These are phyloP conservation scores for Aspergillus sclerotioniger DNA, from an alignment of 495 filamentous ascomycete species.

Conservation along the genomic window DNA sequence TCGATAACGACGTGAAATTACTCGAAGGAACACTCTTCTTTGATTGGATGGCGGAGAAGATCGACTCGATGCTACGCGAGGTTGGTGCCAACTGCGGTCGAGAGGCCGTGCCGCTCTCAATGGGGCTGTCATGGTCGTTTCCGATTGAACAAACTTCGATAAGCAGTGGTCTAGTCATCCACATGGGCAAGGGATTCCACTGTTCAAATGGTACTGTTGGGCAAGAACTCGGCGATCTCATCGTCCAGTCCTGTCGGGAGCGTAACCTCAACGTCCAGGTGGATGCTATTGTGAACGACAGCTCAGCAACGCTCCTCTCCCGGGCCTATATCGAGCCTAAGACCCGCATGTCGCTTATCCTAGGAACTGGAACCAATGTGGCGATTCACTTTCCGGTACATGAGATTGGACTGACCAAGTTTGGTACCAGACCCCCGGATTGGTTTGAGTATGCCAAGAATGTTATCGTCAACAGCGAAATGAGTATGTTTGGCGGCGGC, in stretches of 20 bases:
- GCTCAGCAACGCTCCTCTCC: conserved; percentile 77
- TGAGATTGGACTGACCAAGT: conserved; percentile 64
- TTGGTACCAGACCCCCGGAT: conserved; percentile 37
- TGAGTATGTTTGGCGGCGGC: conserved; percentile 77
- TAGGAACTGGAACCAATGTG: conserved; percentile 84
- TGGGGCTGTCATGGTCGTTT: conserved; percentile 70
- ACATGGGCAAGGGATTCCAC: conserved; percentile 68
- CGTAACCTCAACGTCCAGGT: conserved; percentile 50
- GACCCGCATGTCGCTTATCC: conserved; percentile 72
- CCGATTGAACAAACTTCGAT: conserved; percentile 64
- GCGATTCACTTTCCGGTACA: conserved; percentile 67
- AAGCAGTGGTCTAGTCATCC: conserved; percentile 54
- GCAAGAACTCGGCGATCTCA: conserved; percentile 57
- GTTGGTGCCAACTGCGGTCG: conserved; percentile 40
- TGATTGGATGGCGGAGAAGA: conserved; percentile 65
- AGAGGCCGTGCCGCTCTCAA: conserved; percentile 42
- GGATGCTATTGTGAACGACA: conserved; percentile 80
- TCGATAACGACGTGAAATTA: conserved; percentile 53
- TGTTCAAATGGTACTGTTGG: conserved; percentile 57
- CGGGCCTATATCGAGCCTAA: conserved; percentile 66
- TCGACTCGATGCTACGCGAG: conserved; percentile 52
- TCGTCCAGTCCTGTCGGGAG: conserved; percentile 55
- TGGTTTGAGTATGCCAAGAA: conserved; percentile 52
- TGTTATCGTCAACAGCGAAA: conserved; percentile 84
- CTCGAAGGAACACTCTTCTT: conserved; percentile 59